These are phyloP conservation scores for Sporothrix mexicana DNA, from an alignment of 2,329 filamentous ascomycete species.

Conservation along the genomic window DNA sequence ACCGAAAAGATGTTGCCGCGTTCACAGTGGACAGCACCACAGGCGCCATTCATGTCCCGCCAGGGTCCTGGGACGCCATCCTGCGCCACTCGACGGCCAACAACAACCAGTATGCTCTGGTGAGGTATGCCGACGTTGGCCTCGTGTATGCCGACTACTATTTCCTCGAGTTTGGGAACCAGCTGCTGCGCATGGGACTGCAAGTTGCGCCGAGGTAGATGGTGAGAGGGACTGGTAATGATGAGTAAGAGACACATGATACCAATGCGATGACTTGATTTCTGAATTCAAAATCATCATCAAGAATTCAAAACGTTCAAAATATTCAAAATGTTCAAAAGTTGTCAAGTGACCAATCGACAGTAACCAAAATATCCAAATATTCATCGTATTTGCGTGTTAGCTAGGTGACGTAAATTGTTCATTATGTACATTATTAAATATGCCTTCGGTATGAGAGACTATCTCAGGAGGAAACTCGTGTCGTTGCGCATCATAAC, in stretches of 20 bases:
- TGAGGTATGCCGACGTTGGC: conserved; percentile 43
- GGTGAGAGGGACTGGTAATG: not conserved
- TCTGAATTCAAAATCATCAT: not conserved
- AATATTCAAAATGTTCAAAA: too few relatives aligned
- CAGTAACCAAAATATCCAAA: too few relatives aligned
- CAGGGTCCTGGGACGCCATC: conserved; percentile 40
- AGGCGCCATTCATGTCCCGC: conserved; percentile 20
- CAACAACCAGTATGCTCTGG: conserved; percentile 40
- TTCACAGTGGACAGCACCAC: conserved; percentile 34
- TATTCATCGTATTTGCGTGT: too few relatives aligned
- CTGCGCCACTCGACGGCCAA: conserved; percentile 43
- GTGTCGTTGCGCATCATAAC: conserved; percentile 37
- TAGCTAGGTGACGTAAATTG: not conserved
- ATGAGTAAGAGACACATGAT: not conserved
- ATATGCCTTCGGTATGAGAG: not conserved
- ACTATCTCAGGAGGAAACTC: conserved; percentile 23
- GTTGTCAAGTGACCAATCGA: too few relatives aligned
- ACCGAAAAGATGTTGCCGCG: conserved; percentile 34
- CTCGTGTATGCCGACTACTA: conserved; percentile 56
- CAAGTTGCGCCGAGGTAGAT: conserved; percentile 13
- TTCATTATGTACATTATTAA: conserved; percentile 11
- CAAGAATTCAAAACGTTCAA: too few relatives aligned
- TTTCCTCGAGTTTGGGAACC: conserved; percentile 53
- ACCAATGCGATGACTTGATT: too few relatives aligned
- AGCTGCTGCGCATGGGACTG: conserved; percentile 47